These are phyloP conservation scores for Glomus cerebriforme DNA, from an alignment of 192 early-diverging fungal genomes.

Conservation along the genomic window DNA sequence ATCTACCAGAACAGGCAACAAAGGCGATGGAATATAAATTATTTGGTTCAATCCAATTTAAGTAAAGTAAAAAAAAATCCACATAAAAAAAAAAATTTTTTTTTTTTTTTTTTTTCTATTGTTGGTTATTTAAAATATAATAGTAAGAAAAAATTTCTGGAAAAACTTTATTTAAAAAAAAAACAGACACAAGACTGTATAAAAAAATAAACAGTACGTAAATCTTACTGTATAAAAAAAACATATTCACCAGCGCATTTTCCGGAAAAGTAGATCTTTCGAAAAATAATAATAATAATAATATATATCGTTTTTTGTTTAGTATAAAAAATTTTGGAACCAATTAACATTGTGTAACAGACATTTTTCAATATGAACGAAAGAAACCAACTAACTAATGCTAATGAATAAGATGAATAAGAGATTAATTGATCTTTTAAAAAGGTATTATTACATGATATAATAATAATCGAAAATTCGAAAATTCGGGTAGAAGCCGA, in stretches of 20 bases:
- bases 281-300: no score
- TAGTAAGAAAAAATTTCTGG: not conserved
- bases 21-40: slow-evolving; percentile 2
- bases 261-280: no score
- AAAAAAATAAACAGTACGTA: not conserved
- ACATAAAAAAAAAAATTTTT: not conserved
- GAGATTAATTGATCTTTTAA: no score
- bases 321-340: no score
- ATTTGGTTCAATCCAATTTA: slow-evolving; percentile 4
- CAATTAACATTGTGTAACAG: no score
- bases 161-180: not conserved
- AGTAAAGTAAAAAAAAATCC: not conserved
- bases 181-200: not conserved
- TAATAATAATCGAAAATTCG: no score
- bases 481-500: no score
- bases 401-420: no score
- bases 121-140: not conserved
- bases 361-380: no score
- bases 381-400: no score
- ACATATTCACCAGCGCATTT: not conserved
- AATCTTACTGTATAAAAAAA: not conserved
- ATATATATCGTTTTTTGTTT: no score
- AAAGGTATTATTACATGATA: no score
- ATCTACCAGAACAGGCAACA: slow-evolving; percentile 14
- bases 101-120: not conserved